These are phyloP conservation scores for Xylariomycetidae sp. DNA, from an alignment of 2,329 filamentous ascomycete genomes.

Conservation along the genomic window DNA sequence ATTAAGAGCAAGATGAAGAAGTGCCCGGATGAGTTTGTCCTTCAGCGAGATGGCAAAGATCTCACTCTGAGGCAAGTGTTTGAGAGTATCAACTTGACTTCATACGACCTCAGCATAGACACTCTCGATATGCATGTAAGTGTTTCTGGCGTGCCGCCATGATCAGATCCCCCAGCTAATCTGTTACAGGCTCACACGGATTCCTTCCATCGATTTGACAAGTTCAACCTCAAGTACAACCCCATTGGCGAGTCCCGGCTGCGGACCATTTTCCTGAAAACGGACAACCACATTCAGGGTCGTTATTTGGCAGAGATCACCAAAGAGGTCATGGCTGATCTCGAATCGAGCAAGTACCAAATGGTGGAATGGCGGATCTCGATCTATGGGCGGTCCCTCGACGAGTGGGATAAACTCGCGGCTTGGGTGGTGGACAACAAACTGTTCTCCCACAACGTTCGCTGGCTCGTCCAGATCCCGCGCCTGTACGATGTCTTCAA, in stretches of 20 bases:
- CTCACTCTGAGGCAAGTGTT: constrained; percentile 91
- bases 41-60: constrained; percentile 87
- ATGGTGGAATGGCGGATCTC: constrained; percentile 99
- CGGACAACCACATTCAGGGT: constrained; percentile 94
- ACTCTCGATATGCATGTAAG: constrained; percentile 96
- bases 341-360: constrained; percentile 98
- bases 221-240: constrained; percentile 99
- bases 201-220: constrained; percentile 97
- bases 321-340: constrained; percentile 92
- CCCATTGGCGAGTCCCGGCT: constrained; percentile 92
- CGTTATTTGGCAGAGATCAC: constrained; percentile 96
- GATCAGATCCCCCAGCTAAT: not conserved
- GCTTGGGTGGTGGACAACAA: constrained; percentile 98
- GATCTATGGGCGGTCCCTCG: constrained; percentile 84
- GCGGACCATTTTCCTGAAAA: constrained; percentile 97
- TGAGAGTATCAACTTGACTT: constrained; percentile 92
- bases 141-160: not conserved
- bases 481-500: constrained; percentile 96
- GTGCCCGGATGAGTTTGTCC: constrained; percentile 85
- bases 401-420: constrained; percentile 97
- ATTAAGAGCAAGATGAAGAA: constrained; percentile 99
- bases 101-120: constrained; percentile 96
- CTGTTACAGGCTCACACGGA: constrained; percentile 75
- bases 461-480: constrained; percentile 94
- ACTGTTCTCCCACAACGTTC: constrained; percentile 93